phyloP scores from a whole-genome alignment of 2,329 filamentous ascomycete genomes.

The Xylaria sp. region DNA sequence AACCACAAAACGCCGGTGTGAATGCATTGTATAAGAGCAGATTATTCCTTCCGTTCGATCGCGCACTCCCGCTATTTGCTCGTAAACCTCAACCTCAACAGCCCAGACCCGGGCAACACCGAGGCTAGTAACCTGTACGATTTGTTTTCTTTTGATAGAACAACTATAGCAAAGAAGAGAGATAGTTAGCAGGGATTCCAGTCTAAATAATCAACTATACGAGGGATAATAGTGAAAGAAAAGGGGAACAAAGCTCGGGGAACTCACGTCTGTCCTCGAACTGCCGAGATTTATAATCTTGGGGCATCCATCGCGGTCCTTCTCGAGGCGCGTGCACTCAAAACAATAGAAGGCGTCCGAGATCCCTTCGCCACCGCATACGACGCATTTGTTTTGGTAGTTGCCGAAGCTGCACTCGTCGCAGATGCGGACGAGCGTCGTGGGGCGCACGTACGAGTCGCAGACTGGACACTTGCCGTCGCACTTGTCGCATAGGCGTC shows the following conservation, averaged over 20 bases:
- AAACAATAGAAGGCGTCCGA: conserved; percentile 99
- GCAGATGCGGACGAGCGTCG: conserved; percentile 96
- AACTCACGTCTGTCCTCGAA: conserved; percentile 87
- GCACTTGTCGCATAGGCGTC: conserved; percentile 99
- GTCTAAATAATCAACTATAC: too few species aligned
- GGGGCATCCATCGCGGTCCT: conserved; percentile 95
- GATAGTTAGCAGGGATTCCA: conserved; percentile 43
- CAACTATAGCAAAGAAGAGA: conserved; percentile 53
- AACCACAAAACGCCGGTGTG: conserved; percentile 43
- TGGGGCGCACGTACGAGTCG: conserved; percentile 98
- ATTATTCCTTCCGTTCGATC: background rate
- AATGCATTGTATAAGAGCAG: conserved; percentile 39
- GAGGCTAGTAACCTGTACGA: conserved; percentile 67
- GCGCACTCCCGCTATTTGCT: background rate
- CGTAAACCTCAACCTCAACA: conserved; percentile 28
- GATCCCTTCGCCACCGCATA: conserved; percentile 97
- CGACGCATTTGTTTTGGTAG: conserved; percentile 99
- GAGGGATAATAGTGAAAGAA: too few species aligned
- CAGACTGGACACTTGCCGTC: conserved; percentile 99
- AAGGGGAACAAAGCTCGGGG: too few species aligned
- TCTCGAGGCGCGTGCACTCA: conserved; percentile 95
- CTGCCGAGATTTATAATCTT: conserved; percentile 99
- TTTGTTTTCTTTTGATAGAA: conserved; percentile 76
- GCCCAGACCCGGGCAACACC: conserved; percentile 62
- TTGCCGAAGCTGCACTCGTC: conserved; percentile 99